Conservation (phyloP, 495 filamentous ascomycete genomes). For the Saxophila tyrrhenica region DNA sequence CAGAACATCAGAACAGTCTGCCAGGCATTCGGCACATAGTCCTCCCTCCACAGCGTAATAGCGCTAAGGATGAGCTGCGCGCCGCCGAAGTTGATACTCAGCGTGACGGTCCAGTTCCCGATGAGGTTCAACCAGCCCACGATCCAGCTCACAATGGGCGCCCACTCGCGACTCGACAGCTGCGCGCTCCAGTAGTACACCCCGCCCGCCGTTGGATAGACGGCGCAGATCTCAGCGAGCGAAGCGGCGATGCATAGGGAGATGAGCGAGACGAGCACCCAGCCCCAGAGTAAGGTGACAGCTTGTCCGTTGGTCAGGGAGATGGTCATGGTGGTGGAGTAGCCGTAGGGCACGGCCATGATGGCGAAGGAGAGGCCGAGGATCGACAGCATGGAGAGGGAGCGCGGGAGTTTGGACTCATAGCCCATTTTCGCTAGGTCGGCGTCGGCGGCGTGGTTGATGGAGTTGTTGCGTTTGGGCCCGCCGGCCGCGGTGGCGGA, state of each 20-base stretch:
- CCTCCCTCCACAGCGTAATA: slow-evolving; percentile 49
- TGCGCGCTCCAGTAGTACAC: slow-evolving; percentile 45
- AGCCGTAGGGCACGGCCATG: slow-evolving; percentile 52
- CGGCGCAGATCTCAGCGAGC: slow-evolving; percentile 35
- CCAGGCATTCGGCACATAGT: slow-evolving; percentile 50
- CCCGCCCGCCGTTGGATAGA: slow-evolving; percentile 35
- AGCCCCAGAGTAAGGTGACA: slow-evolving; percentile 37
- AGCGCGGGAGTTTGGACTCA: slow-evolving; percentile 21
- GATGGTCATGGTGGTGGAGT: slow-evolving; percentile 58
- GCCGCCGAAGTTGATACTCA: slow-evolving; percentile 41
- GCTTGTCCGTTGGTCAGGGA: slow-evolving; percentile 52
- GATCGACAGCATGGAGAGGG: slow-evolving; percentile 23
- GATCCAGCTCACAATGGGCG: slow-evolving; percentile 38
- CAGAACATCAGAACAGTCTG: slow-evolving; percentile 57
- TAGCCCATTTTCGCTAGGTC: slow-evolving; percentile 27
- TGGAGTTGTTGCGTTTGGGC: neutral
- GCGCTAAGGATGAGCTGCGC: slow-evolving; percentile 51
- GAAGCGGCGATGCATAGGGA: slow-evolving; percentile 33
- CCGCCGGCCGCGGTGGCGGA: neutral
- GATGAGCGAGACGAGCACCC: slow-evolving; percentile 35
- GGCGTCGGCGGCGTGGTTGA: slow-evolving; percentile 18
- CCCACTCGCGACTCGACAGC: slow-evolving; percentile 36
- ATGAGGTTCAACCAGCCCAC: slow-evolving; percentile 40
- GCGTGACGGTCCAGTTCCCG: slow-evolving; percentile 43
- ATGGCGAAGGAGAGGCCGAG: slow-evolving; percentile 39